A percentile compares a stretch with the other conserved stretches of the same genome.
Evolutionary conservation across 164 flowering plant species (phyloP).

Genomic region (Kingdonia uniflora): DNA sequence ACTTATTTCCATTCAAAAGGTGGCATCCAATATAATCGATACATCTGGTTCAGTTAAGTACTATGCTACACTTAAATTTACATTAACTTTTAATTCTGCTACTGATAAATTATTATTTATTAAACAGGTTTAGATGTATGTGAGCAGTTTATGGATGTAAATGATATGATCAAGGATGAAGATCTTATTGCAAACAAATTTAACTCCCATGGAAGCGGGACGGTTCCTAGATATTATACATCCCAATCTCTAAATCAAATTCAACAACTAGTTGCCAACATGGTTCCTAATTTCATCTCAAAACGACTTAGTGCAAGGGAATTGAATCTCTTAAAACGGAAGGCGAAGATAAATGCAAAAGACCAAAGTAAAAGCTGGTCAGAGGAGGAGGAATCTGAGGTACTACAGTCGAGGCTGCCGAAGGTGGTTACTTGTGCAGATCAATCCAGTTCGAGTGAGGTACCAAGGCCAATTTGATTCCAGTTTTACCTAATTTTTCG

Average conservation of each 20-base stretch:
- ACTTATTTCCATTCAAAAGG: too few relatives aligned
- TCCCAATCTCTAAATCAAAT: constrained; percentile 39
- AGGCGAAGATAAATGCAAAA: constrained; percentile 81
- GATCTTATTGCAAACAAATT: constrained; percentile 61
- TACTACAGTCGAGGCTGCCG: constrained; percentile 23
- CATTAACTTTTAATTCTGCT: too few relatives aligned
- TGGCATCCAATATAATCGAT: too few relatives aligned
- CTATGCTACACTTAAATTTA: too few relatives aligned
- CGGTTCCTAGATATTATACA: constrained; percentile 30
- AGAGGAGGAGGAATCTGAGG: constrained; percentile 59
- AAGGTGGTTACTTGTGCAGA: constrained; percentile 32
- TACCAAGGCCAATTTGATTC: constrained; percentile 3
- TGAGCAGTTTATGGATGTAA: constrained; percentile 98
- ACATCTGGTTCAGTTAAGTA: too few relatives aligned
- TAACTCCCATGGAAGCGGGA: constrained; percentile 44
- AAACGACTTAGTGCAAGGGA: constrained; percentile 93
- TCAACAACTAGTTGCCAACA: constrained; percentile 54
- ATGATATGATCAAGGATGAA: constrained; percentile 91
- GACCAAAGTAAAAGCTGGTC: constrained; percentile 69
- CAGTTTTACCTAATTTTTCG: too few relatives aligned
- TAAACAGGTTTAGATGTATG: constrained; percentile 79
- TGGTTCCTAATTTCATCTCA: constrained; percentile 54
- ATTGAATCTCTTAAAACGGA: constrained; percentile 74
- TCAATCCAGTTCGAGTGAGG: constrained; percentile 27
- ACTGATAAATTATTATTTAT: constrained; percentile 5